Conservation (phyloP, 306 rosid species). For the Notholithocarpus densiflorus region DNA sequence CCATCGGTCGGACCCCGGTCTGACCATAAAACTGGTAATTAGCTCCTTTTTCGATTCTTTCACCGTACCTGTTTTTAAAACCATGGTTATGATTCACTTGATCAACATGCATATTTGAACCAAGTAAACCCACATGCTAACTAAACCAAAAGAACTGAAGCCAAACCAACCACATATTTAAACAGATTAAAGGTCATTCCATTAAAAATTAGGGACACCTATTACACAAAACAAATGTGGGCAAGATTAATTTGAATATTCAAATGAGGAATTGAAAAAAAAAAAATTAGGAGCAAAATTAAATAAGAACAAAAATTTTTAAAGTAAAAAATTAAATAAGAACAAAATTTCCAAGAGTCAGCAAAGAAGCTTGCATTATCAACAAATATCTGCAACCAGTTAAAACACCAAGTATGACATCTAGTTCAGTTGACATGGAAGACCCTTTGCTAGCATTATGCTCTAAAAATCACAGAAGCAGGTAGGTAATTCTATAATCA, state of each 20-base stretch:
- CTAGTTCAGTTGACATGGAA: background rate
- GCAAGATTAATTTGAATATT: background rate
- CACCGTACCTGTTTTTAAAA: no score
- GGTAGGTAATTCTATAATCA: background rate
- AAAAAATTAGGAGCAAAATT: no score
- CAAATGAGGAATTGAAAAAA: background rate
- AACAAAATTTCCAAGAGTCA: background rate
- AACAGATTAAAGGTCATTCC: no score
- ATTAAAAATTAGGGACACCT: background rate
- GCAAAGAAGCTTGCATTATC: background rate
- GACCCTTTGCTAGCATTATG: background rate
- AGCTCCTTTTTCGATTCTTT: fast-evolving
- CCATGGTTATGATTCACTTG: no score
- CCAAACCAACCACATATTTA: no score
- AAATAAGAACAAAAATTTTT: no score
- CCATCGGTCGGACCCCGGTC: no score
- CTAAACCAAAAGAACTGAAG: no score
- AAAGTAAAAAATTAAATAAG: background rate
- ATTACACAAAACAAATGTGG: background rate
- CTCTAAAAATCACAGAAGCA: background rate
- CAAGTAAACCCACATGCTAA: no score
- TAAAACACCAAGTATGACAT: background rate
- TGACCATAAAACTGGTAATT: fast-evolving
- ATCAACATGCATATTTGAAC: no score
- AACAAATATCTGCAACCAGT: background rate